Base-by-base conservation (phyloP, 768 basidiomycete genomes). In the Suillus paluster region DNA sequence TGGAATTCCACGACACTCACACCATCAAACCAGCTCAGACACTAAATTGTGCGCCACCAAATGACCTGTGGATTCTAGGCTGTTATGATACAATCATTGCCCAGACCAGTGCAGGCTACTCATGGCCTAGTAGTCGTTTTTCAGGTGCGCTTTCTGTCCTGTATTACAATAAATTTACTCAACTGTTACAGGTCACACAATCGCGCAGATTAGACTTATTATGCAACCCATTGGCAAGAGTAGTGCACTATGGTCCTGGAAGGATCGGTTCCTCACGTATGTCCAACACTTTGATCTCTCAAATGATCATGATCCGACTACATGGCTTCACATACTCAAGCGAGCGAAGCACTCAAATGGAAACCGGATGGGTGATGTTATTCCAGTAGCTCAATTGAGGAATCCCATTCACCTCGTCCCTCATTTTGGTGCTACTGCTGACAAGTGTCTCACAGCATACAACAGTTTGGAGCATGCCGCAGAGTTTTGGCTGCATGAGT, bases 401-500 rank as follows among this genome's bases (percentile, higher is more conserved):
- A 64, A 63, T 10, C 70, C 71, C 0, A 68, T 67, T 7, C 70
- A 77, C 27, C 50, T 78, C 4, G 62, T 71, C 4, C 70, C 76
- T n/a, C 62, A 67, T n/a, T 72, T 77, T 59, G 72, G 75, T 9
- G 54, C 27, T 0, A 66, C 64, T 34, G 75, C 72, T 5, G 65
- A 73, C 59, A 42, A 57, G 4, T 27, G 66, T 23, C 63, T 78
- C 8, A 73, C 68, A 0, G 59, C 58, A 3, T 34, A 56, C 38
- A 78, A 64, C 34, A 73, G 72, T 48, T 5, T 67, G 15, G 61
- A 69, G 21, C 68, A 63, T 41, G 60, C 62, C 41, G 23, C 57
- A 0, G 68, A 73, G 41, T 75, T 72, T 50, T 72, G 67, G 54
- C 55, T 78, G 48, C 75, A 78, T 46, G 71, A 71, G 45, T 78